Evolutionary conservation across 2,329 filamentous ascomycete species (phyloP), one percentile per base, ranked within the genome.

Genomic region (Pyrenochaeta sp.): DNA sequence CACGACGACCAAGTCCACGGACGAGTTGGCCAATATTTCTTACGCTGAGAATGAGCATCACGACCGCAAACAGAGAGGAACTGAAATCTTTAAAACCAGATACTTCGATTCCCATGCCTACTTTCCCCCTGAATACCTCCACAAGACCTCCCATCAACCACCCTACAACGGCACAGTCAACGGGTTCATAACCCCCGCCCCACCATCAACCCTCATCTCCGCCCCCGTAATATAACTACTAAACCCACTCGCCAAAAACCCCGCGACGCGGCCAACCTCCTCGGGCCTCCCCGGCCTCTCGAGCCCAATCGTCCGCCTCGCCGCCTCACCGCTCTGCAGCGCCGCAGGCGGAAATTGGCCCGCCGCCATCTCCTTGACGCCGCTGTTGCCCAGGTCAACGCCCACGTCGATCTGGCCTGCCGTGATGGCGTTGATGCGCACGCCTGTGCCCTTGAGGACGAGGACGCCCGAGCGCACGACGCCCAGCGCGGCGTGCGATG

Each of bases 121-220:
- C n/a, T n/a, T n/a, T n/a, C n/a, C n/a, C n/a, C n/a, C n/a, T n/a
- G n/a, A n/a, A n/a, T n/a, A 13, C 23, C 14, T 19, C 10, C 17
- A 13, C 3, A 27, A 27, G 10, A n/a, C 14, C 11, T 15, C 22
- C 8, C 14, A 15, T 3, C 28, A 17, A 29, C 36, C 30, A 29
- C n/a, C 14, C 32, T 58, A 60, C 11, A 72, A 55, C 6, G 69
- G 69, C 38, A 71, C 69, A n/a, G 62, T 71, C 28, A 72, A 47
- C 7, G 69, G 68, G 53, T 68, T 72, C 69, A 72, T 72, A 2
- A 68, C 63, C 23, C 68, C 69, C 26, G 80, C 79, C 6, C 83
- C 83, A 3, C 82, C 83, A 69, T 86, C 83, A 10, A 85, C 82
- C 10, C 84, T 77, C 56, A 86, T 65, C 60, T 86, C 85, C 2